Conservation (phyloP, 225 moss, liverwort and hornwort genomes). For the Climacium dendroides region DNA sequence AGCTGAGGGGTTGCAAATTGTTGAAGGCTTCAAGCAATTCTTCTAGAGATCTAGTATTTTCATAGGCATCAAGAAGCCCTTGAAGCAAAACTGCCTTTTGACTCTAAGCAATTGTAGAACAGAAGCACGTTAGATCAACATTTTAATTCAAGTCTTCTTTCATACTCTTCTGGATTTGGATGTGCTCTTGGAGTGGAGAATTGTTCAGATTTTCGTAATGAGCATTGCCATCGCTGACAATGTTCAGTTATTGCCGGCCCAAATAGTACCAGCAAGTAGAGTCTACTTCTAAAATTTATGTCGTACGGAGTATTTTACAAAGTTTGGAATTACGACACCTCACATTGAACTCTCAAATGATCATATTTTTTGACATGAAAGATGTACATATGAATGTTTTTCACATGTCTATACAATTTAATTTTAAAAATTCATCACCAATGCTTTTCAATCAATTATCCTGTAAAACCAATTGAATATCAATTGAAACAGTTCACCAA, state of each 20-base stretch:
- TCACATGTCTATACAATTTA: neutral
- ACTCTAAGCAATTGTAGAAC: neutral
- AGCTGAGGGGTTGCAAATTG: slow-evolving; percentile 17
- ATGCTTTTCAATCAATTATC: neutral
- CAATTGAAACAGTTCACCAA: neutral
- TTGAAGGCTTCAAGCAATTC: slow-evolving; percentile 8
- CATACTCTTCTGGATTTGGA: slow-evolving; percentile 17
- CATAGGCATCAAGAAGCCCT: neutral
- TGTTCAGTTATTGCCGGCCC: too few relatives aligned
- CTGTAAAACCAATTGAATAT: neutral
- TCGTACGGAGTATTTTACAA: too few relatives aligned
- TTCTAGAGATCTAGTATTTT: neutral
- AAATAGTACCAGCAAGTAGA: neutral
- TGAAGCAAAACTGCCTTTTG: neutral
- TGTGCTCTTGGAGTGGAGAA: neutral
- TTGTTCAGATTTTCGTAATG: neutral
- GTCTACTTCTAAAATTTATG: neutral
- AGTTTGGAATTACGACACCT: neutral
- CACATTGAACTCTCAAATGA: neutral
- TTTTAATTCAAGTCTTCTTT: neutral
- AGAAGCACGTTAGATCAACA: neutral
- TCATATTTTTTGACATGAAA: neutral
- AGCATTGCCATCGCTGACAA: neutral
- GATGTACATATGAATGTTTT: too few relatives aligned
- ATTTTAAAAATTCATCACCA: neutral